phyloP scores from a whole-genome alignment of 2,329 filamentous ascomycete species.

The Coniochaeta hoffmannii region DNA sequence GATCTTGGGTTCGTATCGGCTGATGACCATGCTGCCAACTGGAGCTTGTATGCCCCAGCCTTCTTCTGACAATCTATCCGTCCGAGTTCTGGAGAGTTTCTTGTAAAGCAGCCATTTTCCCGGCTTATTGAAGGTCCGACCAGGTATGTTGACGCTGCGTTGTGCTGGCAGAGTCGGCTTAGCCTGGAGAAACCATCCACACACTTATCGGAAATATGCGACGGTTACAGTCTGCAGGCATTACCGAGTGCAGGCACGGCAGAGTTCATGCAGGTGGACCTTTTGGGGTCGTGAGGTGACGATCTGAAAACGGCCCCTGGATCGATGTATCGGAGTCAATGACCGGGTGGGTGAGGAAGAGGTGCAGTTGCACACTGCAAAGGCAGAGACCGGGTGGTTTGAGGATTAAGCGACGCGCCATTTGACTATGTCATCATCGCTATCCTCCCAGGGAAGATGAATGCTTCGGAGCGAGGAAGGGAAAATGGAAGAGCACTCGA shows the following conservation, averaged over 20 bases:
- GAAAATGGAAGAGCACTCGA: too few species aligned
- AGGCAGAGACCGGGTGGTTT: too few species aligned
- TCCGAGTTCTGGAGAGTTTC: too few species aligned
- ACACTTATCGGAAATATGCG: constrained; percentile 1
- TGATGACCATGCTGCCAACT: not conserved
- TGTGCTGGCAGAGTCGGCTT: not conserved
- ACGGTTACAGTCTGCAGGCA: constrained; percentile 1
- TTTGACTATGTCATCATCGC: too few species aligned
- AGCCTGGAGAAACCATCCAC: not conserved
- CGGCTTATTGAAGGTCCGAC: not conserved
- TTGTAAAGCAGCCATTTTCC: too few species aligned
- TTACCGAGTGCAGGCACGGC: not conserved
- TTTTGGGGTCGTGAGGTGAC: not conserved
- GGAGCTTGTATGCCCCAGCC: not conserved
- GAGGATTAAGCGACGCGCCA: too few species aligned
- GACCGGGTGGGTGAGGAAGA: too few species aligned
- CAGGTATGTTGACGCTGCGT: not conserved
- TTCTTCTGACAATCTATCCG: too few species aligned
- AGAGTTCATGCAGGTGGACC: not conserved
- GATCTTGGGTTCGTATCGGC: not conserved
- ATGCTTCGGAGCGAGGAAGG: too few species aligned
- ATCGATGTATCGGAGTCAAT: not conserved
- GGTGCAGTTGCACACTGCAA: too few species aligned
- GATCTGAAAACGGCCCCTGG: not conserved
- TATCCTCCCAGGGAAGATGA: too few species aligned